Conservation (phyloP, 331 rosid species). For the Phaseolus coccineus region DNA sequence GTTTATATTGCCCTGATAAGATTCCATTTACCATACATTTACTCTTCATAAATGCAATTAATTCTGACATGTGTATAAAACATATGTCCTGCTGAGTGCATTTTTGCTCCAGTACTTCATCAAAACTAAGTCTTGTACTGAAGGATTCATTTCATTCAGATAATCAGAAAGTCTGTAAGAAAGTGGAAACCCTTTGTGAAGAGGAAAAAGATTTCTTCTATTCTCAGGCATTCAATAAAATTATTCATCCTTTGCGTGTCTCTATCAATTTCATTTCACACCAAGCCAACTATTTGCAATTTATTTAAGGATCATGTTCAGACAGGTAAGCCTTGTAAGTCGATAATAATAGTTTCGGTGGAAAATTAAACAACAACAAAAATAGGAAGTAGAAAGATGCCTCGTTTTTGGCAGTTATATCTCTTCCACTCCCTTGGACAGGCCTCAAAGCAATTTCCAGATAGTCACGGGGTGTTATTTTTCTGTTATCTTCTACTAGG, state of each 20-base stretch:
- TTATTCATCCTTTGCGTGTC: background rate
- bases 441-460: slow-evolving; percentile 87
- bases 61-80: background rate
- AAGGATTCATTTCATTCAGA: background rate
- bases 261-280: background rate
- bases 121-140: background rate
- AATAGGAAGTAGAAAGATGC: slow-evolving; percentile 46
- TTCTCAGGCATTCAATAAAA: background rate
- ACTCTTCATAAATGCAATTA: background rate
- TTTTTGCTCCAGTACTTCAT: background rate
- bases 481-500: slow-evolving; percentile 73
- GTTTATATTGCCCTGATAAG: background rate
- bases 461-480: slow-evolving; percentile 89
- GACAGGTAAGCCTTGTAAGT: background rate
- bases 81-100: background rate
- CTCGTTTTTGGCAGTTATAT: slow-evolving; percentile 78
- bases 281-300: slow-evolving; percentile 7
- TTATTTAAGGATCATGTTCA: slow-evolving; percentile 9
- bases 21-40: background rate
- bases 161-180: background rate
- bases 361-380: slow-evolving; percentile 4
- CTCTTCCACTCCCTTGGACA: slow-evolving; percentile 76
- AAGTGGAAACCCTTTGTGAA: background rate
- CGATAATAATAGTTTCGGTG: background rate
- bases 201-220: background rate